A percentile compares a stretch with the other conserved stretches of the same genome.
Conservation (phyloP, 805 yeast species). For the Ogataea nitratoaversa region DNA sequence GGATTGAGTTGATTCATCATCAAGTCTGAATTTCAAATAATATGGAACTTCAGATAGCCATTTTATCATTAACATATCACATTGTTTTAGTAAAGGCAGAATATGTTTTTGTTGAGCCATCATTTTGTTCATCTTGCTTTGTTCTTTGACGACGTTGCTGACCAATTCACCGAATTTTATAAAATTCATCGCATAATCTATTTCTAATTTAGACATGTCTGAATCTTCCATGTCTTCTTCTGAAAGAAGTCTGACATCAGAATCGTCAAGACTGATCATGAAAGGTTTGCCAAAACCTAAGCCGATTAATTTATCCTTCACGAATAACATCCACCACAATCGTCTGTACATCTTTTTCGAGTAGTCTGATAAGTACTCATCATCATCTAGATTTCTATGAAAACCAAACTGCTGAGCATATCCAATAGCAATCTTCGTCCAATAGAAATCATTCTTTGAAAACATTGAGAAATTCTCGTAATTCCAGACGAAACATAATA, state of each 20-base stretch:
- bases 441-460: constrained; percentile 65
- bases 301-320: constrained; percentile 65
- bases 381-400: constrained; percentile 42
- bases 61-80: constrained; percentile 72
- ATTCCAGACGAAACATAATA: constrained; percentile 29
- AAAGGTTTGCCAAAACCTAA: constrained; percentile 74
- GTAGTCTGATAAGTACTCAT: constrained; percentile 10
- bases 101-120: constrained; percentile 39
- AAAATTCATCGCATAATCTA: constrained; percentile 55
- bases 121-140: constrained; percentile 67
- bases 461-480: constrained; percentile 22
- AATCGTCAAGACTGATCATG: constrained; percentile 63
- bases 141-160: constrained; percentile 64
- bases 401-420: constrained; percentile 76
- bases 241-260: constrained; percentile 70
- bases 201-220: constrained; percentile 44
- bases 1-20: constrained; percentile 48
- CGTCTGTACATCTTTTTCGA: constrained; percentile 24
- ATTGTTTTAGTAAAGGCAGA: constrained; percentile 43
- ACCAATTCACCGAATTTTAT: constrained; percentile 68
- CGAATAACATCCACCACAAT: constrained; percentile 70
- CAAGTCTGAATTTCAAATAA: constrained; percentile 57
- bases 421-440: constrained; percentile 69
- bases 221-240: constrained; percentile 62
- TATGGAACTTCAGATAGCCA: constrained; percentile 70